Evolutionary conservation across 768 basidiomycete species (phyloP).

Genomic region (Suillus sp.): DNA sequence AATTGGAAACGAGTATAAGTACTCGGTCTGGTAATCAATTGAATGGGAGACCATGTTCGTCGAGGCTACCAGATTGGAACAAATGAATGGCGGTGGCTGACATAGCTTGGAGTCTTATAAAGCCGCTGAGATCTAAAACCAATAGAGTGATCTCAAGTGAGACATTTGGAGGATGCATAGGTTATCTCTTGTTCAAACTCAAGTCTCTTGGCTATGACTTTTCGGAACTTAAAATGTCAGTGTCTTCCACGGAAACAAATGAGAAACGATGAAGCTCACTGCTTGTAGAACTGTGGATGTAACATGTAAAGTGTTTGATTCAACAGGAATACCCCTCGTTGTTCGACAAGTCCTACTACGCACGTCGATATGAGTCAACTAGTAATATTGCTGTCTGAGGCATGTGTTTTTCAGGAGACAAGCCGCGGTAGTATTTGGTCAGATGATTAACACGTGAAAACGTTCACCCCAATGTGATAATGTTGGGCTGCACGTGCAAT

Average conservation of each 20-base stretch:
- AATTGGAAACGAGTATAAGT: conserved; percentile 1
- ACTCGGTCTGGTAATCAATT: conserved; percentile 6
- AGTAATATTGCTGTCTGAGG: background rate
- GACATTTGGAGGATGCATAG: background rate
- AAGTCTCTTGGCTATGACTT: background rate
- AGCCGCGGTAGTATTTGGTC: conserved; percentile 11
- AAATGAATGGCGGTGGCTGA: conserved; percentile 5
- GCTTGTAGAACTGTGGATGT: too few species aligned
- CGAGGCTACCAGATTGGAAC: background rate
- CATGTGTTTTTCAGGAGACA: background rate
- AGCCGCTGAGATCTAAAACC: conserved; percentile 10
- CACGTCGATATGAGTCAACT: background rate
- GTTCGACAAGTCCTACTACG: background rate
- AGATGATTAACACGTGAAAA: conserved; percentile 29
- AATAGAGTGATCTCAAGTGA: background rate
- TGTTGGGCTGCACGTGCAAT: conserved; percentile 15
- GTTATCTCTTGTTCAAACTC: background rate
- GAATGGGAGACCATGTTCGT: background rate
- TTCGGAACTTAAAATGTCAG: background rate
- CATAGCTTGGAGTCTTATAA: background rate
- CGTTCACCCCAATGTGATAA: conserved; percentile 9
- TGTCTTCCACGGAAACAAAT: conserved; percentile 7
- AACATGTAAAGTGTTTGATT: background rate
- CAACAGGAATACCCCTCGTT: background rate
- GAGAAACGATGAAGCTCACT: background rate